Evolutionary conservation across 768 basidiomycete genomes (phyloP), one percentile per base, ranked within the genome.

Genomic region (Suillus ampliporus): DNA sequence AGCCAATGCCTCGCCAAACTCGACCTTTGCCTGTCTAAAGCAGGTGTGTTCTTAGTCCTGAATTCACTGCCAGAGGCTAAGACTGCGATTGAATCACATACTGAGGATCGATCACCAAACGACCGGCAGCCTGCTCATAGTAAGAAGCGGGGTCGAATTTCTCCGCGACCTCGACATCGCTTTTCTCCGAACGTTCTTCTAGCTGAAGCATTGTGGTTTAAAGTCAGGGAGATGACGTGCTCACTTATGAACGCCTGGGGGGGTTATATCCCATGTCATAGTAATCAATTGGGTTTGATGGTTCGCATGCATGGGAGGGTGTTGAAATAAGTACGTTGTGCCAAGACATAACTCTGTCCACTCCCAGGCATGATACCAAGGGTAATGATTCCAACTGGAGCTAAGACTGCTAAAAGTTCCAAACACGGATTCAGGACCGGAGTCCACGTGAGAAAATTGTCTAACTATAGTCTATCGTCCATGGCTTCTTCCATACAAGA

Each of bases 81-180:
- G 48, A 50, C 26, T 50, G 26, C 9, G 10, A 31, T 19, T 51
- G 13, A 9, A 23, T 46, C 37, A 79, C 84, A 28, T 61, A 86
- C 88, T 78, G 74, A 14, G 87, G 88, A 71, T 89, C 87, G 15
- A 89, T 77, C 58, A 89, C 83, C 47, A 89, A 74, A 21, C 87
- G 79, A n/a, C 87, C 87, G 0, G 86, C 87, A 63, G 78, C 76
- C 11, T 78, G 72, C 64, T 89, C 86, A 53, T 88, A 86, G 63
- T 84, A 86, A 0, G 72, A 61, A 28, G 68, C 59, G 43, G 81
- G 63, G 62, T 83, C 78, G 13, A 82, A 51, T n/a, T 31, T 53
- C 5, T 71, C 72, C 26, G 61, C 52, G 5, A 31, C 50, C 31
- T 51, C 19, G 11, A 51, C 19, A 31, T 31, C 28, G 4, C 19